Evolutionary conservation across 306 rosid genomes (phyloP), one percentile per base, ranked within the genome.

Genomic region (Cucurbita moschata): DNA sequence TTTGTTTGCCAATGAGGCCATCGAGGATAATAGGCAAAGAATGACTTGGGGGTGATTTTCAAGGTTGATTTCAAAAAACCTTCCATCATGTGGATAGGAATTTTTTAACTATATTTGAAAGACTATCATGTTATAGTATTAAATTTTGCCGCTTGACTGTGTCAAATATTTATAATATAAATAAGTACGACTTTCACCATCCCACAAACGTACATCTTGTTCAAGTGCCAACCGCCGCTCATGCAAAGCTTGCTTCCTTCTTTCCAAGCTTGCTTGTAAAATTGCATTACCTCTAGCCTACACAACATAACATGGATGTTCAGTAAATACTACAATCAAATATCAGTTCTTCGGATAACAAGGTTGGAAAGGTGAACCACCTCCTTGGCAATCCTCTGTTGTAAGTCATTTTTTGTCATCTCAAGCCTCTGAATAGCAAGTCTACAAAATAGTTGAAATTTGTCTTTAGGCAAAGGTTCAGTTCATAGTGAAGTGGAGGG

Each of bases 231-330:
- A 76, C 62, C 99, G 97, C 75, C 97, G 84, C 83, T 95, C 99
- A 75, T 95, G 99, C 89, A 95, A 81, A 82, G 99, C 99, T 80
- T 95, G 97, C 84, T 95, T 95, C 84, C 97, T 89, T 89, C 99
- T 89, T 81, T 95, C 99, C 79, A 95, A 86, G 88, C 99, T 91
- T 79, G 97, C 99, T 83, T 95, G 99, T 83, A 95, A 82, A 84
- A 91, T 89, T 73, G 96, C 99, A 83, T 95, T 95, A 83, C 96
- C 99, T 83, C 99, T 89, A 66, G 99, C 96, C 99, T 95, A 75
- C 54, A 83, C 42, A 59, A 13, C 7, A 47, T 46, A 59, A 13
- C 7, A 47, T 46, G 70, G 56, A 59, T 40, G 16, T 40, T 57
- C 59, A 2, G 56, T 57, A 46, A 74, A 58, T n/a, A 57, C 55